Evolutionary conservation across 2,329 filamentous ascomycete genomes (phyloP).

Genomic region (Aspergillus clavatus): DNA sequence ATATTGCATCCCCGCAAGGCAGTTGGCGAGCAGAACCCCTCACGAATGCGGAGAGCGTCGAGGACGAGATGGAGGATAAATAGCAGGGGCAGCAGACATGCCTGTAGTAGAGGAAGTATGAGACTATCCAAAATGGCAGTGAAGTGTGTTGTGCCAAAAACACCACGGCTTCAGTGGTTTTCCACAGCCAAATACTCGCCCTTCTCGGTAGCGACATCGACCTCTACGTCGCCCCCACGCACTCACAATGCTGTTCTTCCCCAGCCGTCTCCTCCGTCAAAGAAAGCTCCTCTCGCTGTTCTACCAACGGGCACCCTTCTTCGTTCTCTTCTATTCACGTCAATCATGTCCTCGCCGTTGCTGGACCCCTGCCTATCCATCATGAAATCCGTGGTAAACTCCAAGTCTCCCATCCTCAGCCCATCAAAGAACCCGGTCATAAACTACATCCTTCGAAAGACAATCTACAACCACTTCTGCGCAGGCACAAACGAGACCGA

Average conservation of each 20-base stretch:
- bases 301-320: constrained; percentile 16
- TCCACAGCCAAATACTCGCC: background rate
- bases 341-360: constrained; percentile 18
- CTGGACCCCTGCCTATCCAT: constrained; percentile 17
- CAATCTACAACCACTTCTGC: constrained; percentile 49
- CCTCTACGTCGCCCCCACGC: background rate
- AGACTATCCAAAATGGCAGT: background rate
- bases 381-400: constrained; percentile 34
- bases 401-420: constrained; percentile 35
- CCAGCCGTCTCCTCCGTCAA: background rate
- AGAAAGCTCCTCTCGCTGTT: constrained; percentile 35
- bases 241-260: constrained; percentile 3
- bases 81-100: too few species aligned
- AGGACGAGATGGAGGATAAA: background rate
- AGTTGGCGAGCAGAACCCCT: background rate
- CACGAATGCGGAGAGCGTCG: background rate
- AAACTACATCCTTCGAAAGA: constrained; percentile 30
- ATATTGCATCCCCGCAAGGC: background rate
- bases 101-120: too few species aligned
- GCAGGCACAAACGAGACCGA: constrained; percentile 41
- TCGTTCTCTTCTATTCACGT: constrained; percentile 17
- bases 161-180: background rate
- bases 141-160: background rate
- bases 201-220: background rate
- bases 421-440: constrained; percentile 40